Evolutionary conservation across 1,139 yeast genomes (phyloP).

Genomic region (Tardiomyces blankii): DNA sequence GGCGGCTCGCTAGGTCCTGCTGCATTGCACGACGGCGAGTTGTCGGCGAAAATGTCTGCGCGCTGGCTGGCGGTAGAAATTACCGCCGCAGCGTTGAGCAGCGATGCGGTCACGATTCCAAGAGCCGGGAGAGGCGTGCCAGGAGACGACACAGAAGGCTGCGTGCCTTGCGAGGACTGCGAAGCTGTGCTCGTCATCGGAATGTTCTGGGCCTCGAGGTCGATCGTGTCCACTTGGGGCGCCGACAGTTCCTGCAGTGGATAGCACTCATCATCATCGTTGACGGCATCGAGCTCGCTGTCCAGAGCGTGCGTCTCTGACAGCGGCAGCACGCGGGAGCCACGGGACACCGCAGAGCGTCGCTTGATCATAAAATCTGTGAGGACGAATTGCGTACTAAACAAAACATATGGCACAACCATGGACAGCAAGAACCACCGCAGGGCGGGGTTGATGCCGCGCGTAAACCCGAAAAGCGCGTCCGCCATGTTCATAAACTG

Average conservation of each 20-base stretch:
- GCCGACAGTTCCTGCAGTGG: not conserved
- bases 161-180: too few species aligned
- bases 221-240: not conserved
- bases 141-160: too few species aligned
- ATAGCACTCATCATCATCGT: not conserved
- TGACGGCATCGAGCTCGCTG: not conserved
- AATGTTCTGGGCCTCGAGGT: not conserved
- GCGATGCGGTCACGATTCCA: conserved; percentile 7
- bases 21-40: conserved; percentile 2
- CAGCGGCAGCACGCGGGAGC: not conserved
- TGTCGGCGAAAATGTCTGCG: not conserved
- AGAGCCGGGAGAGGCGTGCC: not conserved
- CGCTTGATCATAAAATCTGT: conserved; percentile 4
- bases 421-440: not conserved
- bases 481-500: conserved; percentile 1
- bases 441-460: not conserved
- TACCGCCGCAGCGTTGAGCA: conserved; percentile 8
- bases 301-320: not conserved
- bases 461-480: conserved; percentile 3
- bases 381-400: conserved; percentile 3
- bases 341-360: not conserved
- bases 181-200: too few species aligned
- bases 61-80: conserved; percentile 2
- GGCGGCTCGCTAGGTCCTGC: conserved; percentile 1
- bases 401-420: conserved; percentile 3